Conservation (phyloP, 1,284 basidiomycete species). For the Ganoderma lucidum region DNA sequence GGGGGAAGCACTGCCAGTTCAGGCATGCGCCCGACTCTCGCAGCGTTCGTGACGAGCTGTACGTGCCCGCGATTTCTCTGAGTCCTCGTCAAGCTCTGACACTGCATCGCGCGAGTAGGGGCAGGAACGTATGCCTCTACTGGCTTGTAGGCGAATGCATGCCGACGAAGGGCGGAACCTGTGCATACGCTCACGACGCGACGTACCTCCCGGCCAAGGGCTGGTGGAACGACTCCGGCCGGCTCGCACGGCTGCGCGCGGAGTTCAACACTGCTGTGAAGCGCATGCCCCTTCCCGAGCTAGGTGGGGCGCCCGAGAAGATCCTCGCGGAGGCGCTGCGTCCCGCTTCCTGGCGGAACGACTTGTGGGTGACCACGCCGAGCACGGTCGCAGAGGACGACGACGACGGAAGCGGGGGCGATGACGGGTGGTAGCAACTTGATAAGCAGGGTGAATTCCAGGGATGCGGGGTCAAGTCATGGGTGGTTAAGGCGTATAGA, state of each 20-base stretch:
- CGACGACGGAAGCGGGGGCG: background rate
- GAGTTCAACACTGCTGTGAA: constrained; percentile 1
- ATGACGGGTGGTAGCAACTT: constrained; percentile 34
- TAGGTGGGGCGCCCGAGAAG: background rate
- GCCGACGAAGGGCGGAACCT: constrained; percentile 37
- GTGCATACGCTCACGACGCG: constrained; percentile 48
- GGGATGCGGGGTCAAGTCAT: constrained; percentile 51
- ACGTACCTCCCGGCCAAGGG: constrained; percentile 38
- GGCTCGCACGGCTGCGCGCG: constrained; percentile 10
- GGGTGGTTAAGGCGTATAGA: constrained; percentile 51
- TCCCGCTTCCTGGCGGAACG: constrained; percentile 19
- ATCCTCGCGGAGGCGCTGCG: constrained; percentile 17
- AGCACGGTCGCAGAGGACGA: constrained; percentile 1
- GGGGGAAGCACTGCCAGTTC: constrained; percentile 49
- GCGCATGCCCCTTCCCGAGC: background rate
- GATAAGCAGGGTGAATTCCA: constrained; percentile 41
- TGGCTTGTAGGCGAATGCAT: constrained; percentile 41
- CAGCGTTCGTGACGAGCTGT: constrained; percentile 60
- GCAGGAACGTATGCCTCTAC: constrained; percentile 50
- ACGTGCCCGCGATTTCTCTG: constrained; percentile 36
- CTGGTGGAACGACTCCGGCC: constrained; percentile 11
- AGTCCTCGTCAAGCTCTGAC: background rate
- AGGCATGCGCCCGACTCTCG: constrained; percentile 60
- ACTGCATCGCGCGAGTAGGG: constrained; percentile 31
- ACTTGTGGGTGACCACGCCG: constrained; percentile 9